Conservation (phyloP, 2,329 filamentous ascomycete genomes). For the Diplodia sapinea region DNA sequence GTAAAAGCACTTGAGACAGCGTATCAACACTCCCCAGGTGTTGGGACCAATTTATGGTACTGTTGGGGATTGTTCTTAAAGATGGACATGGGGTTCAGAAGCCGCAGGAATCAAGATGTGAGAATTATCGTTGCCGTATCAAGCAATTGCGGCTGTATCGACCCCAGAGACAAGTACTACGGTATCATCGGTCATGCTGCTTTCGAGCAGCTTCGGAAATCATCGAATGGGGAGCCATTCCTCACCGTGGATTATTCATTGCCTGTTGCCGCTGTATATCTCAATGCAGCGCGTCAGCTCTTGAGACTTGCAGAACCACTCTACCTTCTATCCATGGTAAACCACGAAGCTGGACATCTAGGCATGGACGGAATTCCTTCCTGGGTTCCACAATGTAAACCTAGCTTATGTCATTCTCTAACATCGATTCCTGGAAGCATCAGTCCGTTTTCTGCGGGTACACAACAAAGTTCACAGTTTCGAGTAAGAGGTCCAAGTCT, state of each 20-base stretch:
- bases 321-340: not conserved
- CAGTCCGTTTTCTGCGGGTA: not conserved
- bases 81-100: not conserved
- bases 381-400: not conserved
- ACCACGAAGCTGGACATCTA: not conserved
- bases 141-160: not conserved
- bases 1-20: not conserved
- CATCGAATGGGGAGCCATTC: not conserved
- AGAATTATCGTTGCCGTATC: accelerated
- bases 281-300: not conserved
- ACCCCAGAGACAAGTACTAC: not conserved
- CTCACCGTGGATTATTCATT: not conserved
- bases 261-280: not conserved
- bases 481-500: too few relatives aligned
- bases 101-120: not conserved
- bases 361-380: not conserved
- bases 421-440: accelerated
- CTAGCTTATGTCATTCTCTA: accelerated
- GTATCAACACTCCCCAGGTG: too few relatives aligned
- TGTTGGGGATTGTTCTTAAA: too few relatives aligned
- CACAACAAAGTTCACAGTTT: not conserved
- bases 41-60: too few relatives aligned
- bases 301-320: not conserved
- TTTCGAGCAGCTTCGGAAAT: not conserved
- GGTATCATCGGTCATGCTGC: not conserved